phyloP scores from a whole-genome alignment of 1,139 yeast species.

The Yueomyces sp. region DNA sequence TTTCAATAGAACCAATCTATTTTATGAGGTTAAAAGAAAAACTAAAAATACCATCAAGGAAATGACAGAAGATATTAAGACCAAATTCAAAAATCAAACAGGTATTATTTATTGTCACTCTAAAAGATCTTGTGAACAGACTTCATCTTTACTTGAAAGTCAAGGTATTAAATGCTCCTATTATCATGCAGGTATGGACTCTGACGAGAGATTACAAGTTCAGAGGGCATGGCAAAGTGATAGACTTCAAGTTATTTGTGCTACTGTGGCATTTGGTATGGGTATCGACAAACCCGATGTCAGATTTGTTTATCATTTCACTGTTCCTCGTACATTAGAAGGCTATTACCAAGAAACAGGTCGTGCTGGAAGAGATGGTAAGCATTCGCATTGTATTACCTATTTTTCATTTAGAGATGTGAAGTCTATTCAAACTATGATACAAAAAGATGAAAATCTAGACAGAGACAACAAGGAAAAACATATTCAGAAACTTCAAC shows the following conservation, averaged over 20 bases:
- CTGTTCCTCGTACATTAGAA: constrained; percentile 83
- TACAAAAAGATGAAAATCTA: constrained; percentile 61
- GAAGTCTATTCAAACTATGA: constrained; percentile 58
- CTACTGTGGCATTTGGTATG: constrained; percentile 98
- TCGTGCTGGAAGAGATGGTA: constrained; percentile 96
- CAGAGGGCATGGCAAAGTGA: constrained; percentile 80
- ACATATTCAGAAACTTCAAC: constrained; percentile 64
- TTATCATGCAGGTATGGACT: constrained; percentile 90
- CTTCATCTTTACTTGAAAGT: constrained; percentile 46
- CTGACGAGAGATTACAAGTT: constrained; percentile 56
- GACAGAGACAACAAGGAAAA: constrained; percentile 57
- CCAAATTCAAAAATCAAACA: constrained; percentile 43
- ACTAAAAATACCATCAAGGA: constrained; percentile 44
- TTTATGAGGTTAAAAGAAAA: constrained; percentile 64
- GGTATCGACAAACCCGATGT: constrained; percentile 97
- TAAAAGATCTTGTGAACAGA: constrained; percentile 75
- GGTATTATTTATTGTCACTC: constrained; percentile 95
- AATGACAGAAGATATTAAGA: constrained; percentile 43
- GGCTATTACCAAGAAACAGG: constrained; percentile 98
- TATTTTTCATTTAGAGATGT: constrained; percentile 74
- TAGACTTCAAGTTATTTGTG: constrained; percentile 67
- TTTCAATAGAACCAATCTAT: constrained; percentile 80
- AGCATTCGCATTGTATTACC: constrained; percentile 66
- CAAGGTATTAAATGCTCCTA: constrained; percentile 57
- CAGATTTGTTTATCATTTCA: constrained; percentile 76